Conservation (phyloP, 2,329 filamentous ascomycete species). For the Beauveria sp. region DNA sequence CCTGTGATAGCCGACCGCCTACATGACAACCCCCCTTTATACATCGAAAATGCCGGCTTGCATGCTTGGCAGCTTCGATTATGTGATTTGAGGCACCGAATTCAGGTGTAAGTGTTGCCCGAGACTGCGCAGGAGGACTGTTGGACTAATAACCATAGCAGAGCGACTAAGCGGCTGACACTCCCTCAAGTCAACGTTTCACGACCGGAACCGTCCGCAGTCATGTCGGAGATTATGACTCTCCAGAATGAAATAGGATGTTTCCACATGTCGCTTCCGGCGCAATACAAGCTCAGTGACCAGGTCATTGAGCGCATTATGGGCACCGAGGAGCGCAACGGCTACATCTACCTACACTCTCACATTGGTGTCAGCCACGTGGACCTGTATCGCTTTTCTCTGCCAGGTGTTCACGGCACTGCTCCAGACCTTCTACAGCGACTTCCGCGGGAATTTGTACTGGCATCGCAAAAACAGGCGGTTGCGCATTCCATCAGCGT, state of each 20-base stretch:
- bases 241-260: constrained; percentile 31
- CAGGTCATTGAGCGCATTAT: constrained; percentile 26
- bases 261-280: constrained; percentile 28
- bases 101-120: constrained; percentile 24
- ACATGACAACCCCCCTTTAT: constrained; percentile 21
- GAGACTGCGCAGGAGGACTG: neutral
- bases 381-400: constrained; percentile 31
- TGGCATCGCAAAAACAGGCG: constrained; percentile 30
- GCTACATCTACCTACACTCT: constrained; percentile 31
- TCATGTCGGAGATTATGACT: constrained; percentile 29
- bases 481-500: constrained; percentile 30
- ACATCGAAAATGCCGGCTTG: constrained; percentile 21
- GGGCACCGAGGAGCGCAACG: constrained; percentile 22
- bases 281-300: constrained; percentile 26
- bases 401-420: constrained; percentile 28
- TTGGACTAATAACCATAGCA: neutral
- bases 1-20: constrained; percentile 25
- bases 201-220: constrained; percentile 27
- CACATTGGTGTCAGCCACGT: constrained; percentile 29
- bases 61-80: constrained; percentile 29
- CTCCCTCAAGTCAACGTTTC: constrained; percentile 14
- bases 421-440: constrained; percentile 25
- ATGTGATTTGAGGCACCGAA: constrained; percentile 29
- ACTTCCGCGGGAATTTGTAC: constrained; percentile 29
- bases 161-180: constrained; percentile 18